These are phyloP conservation scores for Cladosporium sp. DNA, from an alignment of 2,329 filamentous ascomycete species.

Conservation along the genomic window DNA sequence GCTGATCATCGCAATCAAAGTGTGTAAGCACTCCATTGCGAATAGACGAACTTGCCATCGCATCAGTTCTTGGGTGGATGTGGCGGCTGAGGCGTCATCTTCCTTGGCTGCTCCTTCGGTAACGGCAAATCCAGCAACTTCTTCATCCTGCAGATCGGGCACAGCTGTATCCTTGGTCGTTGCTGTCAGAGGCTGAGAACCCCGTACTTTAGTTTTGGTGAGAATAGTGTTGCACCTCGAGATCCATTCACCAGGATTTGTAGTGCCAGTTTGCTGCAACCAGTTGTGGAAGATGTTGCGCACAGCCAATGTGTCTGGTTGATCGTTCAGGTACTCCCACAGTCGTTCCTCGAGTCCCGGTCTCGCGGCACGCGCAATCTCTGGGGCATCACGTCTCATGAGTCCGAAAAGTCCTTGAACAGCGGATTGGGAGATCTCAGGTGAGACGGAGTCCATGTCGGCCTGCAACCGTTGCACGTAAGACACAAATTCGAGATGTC, in stretches of 20 bases:
- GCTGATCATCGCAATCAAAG: constrained; percentile 75
- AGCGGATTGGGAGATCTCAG: constrained; percentile 74
- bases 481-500: constrained; percentile 77
- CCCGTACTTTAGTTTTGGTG: constrained; percentile 77
- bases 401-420: constrained; percentile 89
- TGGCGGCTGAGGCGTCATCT: constrained; percentile 43
- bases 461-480: constrained; percentile 83
- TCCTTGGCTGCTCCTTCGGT: constrained; percentile 60
- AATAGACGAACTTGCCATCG: constrained; percentile 96
- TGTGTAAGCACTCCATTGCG: constrained; percentile 83
- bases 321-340: constrained; percentile 83
- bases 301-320: constrained; percentile 76
- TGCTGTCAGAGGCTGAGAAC: constrained; percentile 53
- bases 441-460: constrained; percentile 70
- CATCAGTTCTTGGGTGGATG: constrained; percentile 74
- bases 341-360: constrained; percentile 84
- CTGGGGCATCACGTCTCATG: constrained; percentile 87
- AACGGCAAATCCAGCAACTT: constrained; percentile 92
- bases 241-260: constrained; percentile 82
- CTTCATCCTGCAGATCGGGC: constrained; percentile 90
- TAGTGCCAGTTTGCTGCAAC: constrained; percentile 84
- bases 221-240: constrained; percentile 84
- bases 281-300: constrained; percentile 87
- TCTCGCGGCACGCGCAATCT: constrained; percentile 75
- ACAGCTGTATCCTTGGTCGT: constrained; percentile 52